A percentile compares a stretch with the other conserved stretches of the same genome.
These are phyloP conservation scores for Linnemannia hyalina DNA, from an alignment of 192 early-diverging fungal species.

Conservation along the genomic window DNA sequence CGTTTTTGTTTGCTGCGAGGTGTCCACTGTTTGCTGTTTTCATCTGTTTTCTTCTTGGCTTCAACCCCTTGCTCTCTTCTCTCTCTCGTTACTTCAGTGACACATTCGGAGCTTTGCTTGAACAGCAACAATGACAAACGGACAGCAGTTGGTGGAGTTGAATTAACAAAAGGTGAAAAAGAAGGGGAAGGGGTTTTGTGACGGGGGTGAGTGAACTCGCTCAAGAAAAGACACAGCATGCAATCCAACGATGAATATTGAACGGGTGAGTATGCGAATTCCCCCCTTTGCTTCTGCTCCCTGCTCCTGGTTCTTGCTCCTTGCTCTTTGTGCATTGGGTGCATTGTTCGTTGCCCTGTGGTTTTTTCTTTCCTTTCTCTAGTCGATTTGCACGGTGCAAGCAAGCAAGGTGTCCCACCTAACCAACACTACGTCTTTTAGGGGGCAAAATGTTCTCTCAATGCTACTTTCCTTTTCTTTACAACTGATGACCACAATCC, in stretches of 20 bases:
- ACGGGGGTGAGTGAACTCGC: neutral
- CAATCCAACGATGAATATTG: neutral
- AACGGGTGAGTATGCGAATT: neutral
- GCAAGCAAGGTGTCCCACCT: neutral
- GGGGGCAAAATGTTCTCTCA: neutral
- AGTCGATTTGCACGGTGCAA: too few relatives aligned
- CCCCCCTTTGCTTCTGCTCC: neutral
- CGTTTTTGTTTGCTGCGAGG: neutral
- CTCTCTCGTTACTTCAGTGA: neutral
- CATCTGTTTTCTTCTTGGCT: neutral
- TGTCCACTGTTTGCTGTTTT: neutral
- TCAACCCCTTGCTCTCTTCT: slow-evolving; percentile 1
- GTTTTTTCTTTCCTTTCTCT: neutral
- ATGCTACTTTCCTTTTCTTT: neutral
- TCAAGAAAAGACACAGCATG: neutral
- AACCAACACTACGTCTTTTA: neutral
- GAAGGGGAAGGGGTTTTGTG: slow-evolving; percentile 1
- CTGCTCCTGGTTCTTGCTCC: neutral
- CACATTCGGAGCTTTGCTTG: neutral
- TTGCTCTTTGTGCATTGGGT: neutral
- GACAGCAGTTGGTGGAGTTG: neutral
- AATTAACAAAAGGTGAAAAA: neutral
- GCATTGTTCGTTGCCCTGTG: neutral
- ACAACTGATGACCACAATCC: neutral
- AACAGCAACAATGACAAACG: neutral